Percentiles rank a stretch among this genome's conserved stretches.
Conservation (phyloP, 148 eudicot genomes). For the Amaranthus palmeri region DNA sequence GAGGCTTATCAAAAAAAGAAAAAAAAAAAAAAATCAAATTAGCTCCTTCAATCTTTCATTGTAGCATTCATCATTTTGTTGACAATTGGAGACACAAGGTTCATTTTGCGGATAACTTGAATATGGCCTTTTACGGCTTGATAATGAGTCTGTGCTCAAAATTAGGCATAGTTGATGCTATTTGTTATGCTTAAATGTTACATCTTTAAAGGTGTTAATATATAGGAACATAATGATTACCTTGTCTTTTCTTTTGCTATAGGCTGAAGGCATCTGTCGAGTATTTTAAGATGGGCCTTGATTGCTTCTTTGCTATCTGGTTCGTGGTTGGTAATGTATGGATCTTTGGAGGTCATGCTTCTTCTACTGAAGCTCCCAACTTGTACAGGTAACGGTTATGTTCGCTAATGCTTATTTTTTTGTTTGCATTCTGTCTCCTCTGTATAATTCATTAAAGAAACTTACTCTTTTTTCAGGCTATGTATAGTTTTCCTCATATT, state of each 20-base stretch:
- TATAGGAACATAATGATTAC: background rate
- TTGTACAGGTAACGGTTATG: constrained; percentile 62
- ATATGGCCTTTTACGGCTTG: background rate
- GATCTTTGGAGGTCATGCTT: constrained; percentile 95
- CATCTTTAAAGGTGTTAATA: background rate
- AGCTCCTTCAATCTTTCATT: background rate
- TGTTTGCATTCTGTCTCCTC: background rate
- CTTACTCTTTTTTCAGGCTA: constrained; percentile 44
- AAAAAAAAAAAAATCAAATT: background rate
- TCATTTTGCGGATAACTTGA: background rate
- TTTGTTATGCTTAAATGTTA: background rate
- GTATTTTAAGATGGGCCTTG: constrained; percentile 84
- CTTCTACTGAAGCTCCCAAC: constrained; percentile 80
- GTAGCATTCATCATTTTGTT: background rate
- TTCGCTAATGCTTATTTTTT: constrained; percentile 7
- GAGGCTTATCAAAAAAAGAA: too few relatives aligned
- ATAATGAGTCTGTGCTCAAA: background rate
- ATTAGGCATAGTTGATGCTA: background rate
- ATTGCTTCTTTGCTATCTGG: constrained; percentile 98
- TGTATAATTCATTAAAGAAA: constrained; percentile 14
- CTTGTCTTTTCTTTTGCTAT: constrained; percentile 26
- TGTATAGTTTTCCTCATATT: constrained; percentile 82
- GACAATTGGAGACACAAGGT: background rate
- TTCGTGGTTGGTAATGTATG: constrained; percentile 97
- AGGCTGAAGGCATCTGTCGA: constrained; percentile 72